phyloP scores from a whole-genome alignment of 176 grass and related monocot species.

The Puya raimondii region DNA sequence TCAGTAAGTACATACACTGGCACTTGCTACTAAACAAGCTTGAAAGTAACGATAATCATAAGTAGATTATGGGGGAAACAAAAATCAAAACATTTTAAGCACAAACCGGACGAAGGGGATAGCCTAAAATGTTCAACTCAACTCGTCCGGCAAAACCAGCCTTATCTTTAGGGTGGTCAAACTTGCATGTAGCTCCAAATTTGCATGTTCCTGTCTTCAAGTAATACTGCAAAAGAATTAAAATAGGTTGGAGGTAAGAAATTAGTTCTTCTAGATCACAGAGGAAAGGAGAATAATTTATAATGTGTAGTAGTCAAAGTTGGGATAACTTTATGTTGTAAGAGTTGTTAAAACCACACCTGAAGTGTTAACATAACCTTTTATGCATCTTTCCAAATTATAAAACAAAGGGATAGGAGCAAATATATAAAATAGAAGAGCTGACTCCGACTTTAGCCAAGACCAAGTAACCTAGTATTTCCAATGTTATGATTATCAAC shows the following conservation, averaged over 20 bases:
- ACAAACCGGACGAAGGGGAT: conserved; percentile 66
- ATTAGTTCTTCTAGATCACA: not conserved
- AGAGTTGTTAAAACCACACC: not conserved
- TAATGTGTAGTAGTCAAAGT: not conserved
- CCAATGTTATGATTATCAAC: too few relatives aligned
- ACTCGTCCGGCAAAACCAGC: conserved; percentile 59
- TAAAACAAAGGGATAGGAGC: too few relatives aligned
- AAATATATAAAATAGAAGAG: too few relatives aligned
- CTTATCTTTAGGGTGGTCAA: conserved; percentile 83
- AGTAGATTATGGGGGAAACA: not conserved
- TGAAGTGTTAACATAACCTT: too few relatives aligned
- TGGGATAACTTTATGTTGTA: not conserved
- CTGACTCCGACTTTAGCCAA: too few relatives aligned
- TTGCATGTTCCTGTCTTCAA: conserved; percentile 87
- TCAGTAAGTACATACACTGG: not conserved
- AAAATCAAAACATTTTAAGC: conserved; percentile 12
- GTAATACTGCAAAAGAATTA: conserved; percentile 52
- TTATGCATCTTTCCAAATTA: too few relatives aligned
- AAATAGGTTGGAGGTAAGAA: not conserved
- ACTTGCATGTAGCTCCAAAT: conserved; percentile 94
- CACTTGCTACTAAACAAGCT: not conserved
- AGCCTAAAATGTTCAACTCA: conserved; percentile 69
- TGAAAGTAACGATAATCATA: not conserved
- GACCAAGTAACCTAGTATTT: too few relatives aligned
- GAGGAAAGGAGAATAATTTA: not conserved